phyloP scores from a whole-genome alignment of 257 asterid species.

The Thymus quinquecostatus region DNA sequence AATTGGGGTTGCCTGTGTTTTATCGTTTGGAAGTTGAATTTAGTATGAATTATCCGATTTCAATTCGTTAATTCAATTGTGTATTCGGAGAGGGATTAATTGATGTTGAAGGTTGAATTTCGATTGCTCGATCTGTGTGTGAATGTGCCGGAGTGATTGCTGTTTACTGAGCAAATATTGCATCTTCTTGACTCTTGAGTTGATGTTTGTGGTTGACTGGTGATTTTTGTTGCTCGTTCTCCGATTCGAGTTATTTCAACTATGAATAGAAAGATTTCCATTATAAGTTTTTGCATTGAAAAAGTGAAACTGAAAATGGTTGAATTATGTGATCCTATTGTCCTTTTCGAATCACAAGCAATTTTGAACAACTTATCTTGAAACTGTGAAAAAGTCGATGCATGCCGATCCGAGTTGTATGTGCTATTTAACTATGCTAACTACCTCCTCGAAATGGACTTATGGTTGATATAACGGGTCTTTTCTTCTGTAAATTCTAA shows the following conservation, averaged over 20 bases:
- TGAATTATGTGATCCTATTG: background rate
- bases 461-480: background rate
- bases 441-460: background rate
- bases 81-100: background rate
- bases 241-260: conserved; percentile 14
- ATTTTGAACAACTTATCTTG: background rate
- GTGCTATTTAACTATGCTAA: background rate
- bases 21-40: conserved; percentile 11
- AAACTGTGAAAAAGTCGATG: background rate
- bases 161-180: background rate
- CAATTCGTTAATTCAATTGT: background rate
- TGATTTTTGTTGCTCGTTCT: conserved; percentile 1
- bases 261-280: background rate
- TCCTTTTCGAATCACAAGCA: background rate
- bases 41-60: background rate
- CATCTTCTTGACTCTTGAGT: background rate
- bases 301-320: background rate
- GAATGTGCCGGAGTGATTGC: conserved; percentile 25
- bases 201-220: background rate
- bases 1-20: conserved; percentile 12
- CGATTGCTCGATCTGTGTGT: conserved; percentile 22
- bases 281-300: background rate
- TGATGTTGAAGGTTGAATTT: conserved; percentile 25
- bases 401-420: conserved; percentile 9
- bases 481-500: background rate